These are phyloP conservation scores for Phialophora macrospora DNA, from an alignment of 2,329 filamentous ascomycete genomes.

Conservation along the genomic window DNA sequence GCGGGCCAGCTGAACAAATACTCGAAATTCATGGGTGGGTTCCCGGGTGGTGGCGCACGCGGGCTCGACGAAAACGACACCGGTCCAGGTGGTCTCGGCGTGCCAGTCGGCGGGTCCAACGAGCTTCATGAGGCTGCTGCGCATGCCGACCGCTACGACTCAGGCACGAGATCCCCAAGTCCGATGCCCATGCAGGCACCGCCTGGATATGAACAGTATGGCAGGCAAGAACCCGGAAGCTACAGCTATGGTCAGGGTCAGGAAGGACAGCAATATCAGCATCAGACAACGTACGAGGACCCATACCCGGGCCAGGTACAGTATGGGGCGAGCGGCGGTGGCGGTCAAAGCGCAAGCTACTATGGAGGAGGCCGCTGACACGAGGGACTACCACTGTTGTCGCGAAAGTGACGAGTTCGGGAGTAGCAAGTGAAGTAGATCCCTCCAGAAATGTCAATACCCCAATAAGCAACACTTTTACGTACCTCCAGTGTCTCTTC, in stretches of 20 bases:
- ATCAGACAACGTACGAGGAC: conserved; percentile 31
- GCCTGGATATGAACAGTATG: conserved; percentile 35
- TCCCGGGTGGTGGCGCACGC: conserved; percentile 32
- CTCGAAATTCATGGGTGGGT: conserved; percentile 34
- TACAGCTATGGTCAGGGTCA: conserved; percentile 24
- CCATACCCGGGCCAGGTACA: conserved; percentile 28
- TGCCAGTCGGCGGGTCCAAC: conserved; percentile 22
- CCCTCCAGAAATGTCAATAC: not conserved
- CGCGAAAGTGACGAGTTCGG: not conserved
- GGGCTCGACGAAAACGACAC: conserved; percentile 26
- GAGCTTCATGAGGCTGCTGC: conserved; percentile 32
- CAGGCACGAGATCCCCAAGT: conserved; percentile 28
- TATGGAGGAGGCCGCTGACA: conserved; percentile 31
- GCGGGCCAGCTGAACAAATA: conserved; percentile 36
- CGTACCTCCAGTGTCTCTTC: not conserved
- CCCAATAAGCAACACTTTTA: not conserved
- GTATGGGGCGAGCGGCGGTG: conserved; percentile 24
- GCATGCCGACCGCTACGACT: conserved; percentile 15
- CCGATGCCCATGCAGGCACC: conserved; percentile 32
- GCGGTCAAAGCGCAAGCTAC: conserved; percentile 24
- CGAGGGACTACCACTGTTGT: not conserved
- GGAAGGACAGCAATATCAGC: conserved; percentile 19
- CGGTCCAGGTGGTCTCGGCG: conserved; percentile 23
- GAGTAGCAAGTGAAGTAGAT: not conserved
- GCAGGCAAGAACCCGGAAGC: conserved; percentile 8